These are phyloP conservation scores for Ogataea polymorpha DNA, from an alignment of 805 yeast species.

Conservation along the genomic window DNA sequence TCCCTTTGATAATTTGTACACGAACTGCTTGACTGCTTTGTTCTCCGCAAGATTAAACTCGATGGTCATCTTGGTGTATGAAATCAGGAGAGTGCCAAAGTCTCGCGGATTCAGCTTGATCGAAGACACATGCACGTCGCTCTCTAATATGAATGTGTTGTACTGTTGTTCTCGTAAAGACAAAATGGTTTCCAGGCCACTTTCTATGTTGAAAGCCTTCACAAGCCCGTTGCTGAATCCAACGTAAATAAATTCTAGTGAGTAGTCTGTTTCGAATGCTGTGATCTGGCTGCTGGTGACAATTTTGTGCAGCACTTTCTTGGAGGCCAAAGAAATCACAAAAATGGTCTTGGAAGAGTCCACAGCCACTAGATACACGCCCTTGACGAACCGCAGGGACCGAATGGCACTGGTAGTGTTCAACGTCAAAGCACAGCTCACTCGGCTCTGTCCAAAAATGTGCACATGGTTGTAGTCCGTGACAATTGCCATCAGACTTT, in stretches of 20 bases:
- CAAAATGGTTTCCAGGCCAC: constrained; percentile 63
- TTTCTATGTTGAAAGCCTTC: constrained; percentile 75
- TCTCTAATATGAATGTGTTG: constrained; percentile 52
- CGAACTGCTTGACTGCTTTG: constrained; percentile 51
- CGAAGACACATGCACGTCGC: constrained; percentile 51
- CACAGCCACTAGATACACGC: constrained; percentile 74
- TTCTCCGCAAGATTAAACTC: constrained; percentile 64
- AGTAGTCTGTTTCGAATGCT: constrained; percentile 75
- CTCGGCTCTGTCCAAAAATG: constrained; percentile 81
- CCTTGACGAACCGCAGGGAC: constrained; percentile 66
- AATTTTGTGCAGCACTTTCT: constrained; percentile 56
- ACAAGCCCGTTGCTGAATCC: constrained; percentile 78
- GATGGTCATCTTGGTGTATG: constrained; percentile 68
- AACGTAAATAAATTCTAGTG: constrained; percentile 79
- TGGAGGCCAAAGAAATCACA: constrained; percentile 67
- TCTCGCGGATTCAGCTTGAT: constrained; percentile 88
- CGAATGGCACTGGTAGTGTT: constrained; percentile 49
- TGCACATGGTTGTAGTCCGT: constrained; percentile 69
- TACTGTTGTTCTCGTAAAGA: constrained; percentile 72
- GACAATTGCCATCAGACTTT: constrained; percentile 77
- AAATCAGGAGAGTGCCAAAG: constrained; percentile 69
- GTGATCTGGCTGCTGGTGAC: constrained; percentile 66
- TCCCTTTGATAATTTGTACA: constrained; percentile 61
- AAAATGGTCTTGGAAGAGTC: constrained; percentile 59
- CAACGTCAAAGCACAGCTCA: constrained; percentile 61